Base-by-base conservation (phyloP, 495 filamentous ascomycete genomes). In the Tuber aestivum region DNA sequence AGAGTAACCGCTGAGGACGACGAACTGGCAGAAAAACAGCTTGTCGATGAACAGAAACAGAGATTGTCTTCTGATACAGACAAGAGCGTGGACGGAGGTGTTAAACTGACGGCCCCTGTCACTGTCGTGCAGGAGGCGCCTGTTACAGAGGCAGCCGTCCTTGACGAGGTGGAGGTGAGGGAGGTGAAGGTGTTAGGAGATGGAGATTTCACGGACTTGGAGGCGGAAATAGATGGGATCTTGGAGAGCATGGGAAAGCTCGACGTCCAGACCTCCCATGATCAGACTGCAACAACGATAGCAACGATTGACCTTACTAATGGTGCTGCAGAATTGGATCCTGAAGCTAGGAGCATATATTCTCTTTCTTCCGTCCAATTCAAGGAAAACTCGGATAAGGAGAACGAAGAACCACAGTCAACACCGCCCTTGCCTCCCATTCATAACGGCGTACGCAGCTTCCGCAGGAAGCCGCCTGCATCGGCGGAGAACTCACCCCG, bases 361-460 rank as follows among this genome's bases (percentile, higher is more conserved):
- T 78, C 77, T 37, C 76, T 38, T 27, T 73, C 72, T 23, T 73
- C 75, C 41, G 70, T 68, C 10, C 72, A 70, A n/a, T 35, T 78
- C 38, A 72, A 69, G 27, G 76, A 78, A 40, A 79, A 76, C 42
- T 81, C 80, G 7, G 80, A 81, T 50, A 81, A 81, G 65, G 80
- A 81, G 42, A 81, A 79, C 23, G 78, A 81, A 32, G 78, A 75
- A 12, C 79, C 72, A 38, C 71, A 56, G 10, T 41, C 65, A 21
- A 41, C 40, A 18, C 74, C 2, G 5, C 72, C 12, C 50, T 71
- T 3, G 61, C 35, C 40, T 45, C 70, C 21, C 48, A 7, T 65
- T 35, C 27, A 18, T 27, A 35, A 65, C 27, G 32, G 56, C 27
- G 14, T 35, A 27, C 56, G 71, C 23, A 69, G 61, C 12, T 27